These are phyloP conservation scores for Schwanniomyces yamadae DNA, from an alignment of 805 yeast genomes.

Conservation along the genomic window DNA sequence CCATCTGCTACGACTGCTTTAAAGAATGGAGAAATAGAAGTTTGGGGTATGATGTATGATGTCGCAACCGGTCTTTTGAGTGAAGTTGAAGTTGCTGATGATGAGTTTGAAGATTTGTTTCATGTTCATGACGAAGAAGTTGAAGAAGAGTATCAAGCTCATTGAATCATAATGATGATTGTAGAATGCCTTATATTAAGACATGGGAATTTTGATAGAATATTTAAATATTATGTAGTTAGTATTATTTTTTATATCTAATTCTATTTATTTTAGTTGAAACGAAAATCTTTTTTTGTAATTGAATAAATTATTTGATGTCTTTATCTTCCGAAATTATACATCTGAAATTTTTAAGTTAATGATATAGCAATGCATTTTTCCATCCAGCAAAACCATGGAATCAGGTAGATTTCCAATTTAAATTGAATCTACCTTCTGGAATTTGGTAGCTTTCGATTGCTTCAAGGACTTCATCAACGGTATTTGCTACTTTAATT, in stretches of 20 bases:
- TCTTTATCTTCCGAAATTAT: no score
- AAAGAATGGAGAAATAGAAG: constrained; percentile 60
- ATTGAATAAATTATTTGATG: no score
- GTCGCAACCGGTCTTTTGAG: constrained; percentile 69
- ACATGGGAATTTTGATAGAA: no score
- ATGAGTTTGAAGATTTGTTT: constrained; percentile 44
- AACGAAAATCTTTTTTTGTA: no score
- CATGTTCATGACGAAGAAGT: constrained; percentile 32
- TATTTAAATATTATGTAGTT: no score
- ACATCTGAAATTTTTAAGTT: no score
- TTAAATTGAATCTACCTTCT: constrained; percentile 69
- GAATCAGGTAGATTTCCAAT: constrained; percentile 54
- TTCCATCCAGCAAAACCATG: no score
- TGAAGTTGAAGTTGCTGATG: constrained; percentile 39
- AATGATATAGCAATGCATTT: no score
- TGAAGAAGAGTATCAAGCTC: constrained; percentile 1
- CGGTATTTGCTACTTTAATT: constrained; percentile 63
- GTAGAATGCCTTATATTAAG: no score
- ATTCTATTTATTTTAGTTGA: no score
- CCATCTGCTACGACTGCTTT: constrained; percentile 69
- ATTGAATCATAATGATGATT: no score
- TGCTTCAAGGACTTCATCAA: constrained; percentile 64
- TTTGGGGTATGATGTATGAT: constrained; percentile 83
- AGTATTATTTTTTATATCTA: no score
- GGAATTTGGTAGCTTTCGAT: constrained; percentile 64